These are phyloP conservation scores for Candida boleticola DNA, from an alignment of 805 yeast genomes.

Conservation along the genomic window DNA sequence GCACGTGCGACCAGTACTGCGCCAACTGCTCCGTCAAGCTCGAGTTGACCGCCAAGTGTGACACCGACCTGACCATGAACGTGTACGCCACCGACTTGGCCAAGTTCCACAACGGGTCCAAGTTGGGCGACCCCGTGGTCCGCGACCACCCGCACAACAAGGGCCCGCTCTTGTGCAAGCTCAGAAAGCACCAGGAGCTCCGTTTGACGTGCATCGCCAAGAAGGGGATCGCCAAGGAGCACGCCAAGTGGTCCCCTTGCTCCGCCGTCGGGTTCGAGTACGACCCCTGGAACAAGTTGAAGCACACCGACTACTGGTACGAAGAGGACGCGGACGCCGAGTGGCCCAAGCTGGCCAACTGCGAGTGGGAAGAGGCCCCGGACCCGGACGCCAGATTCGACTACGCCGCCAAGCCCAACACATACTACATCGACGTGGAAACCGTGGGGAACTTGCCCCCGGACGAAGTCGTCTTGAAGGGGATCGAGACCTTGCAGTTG, in stretches of 20 bases:
- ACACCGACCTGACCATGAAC: slow-evolving; percentile 81
- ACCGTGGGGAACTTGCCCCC: slow-evolving; percentile 89
- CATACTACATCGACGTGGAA: slow-evolving; percentile 86
- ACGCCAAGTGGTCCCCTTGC: slow-evolving; percentile 98
- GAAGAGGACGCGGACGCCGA: slow-evolving; percentile 85
- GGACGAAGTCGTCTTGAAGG: slow-evolving; percentile 82
- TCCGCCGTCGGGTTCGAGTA: slow-evolving; percentile 95
- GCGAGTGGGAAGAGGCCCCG: slow-evolving; percentile 96
- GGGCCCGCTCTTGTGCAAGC: slow-evolving; percentile 89
- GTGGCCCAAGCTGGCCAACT: slow-evolving; percentile 89
- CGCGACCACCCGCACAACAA: slow-evolving; percentile 63
- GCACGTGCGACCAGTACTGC: slow-evolving; percentile 98
- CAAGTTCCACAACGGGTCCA: slow-evolving; percentile 43
- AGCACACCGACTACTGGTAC: slow-evolving; percentile 96
- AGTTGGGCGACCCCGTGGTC: slow-evolving; percentile 82
- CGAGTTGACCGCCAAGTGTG: slow-evolving; percentile 84
- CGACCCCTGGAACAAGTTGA: slow-evolving; percentile 98
- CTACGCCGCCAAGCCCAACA: slow-evolving; percentile 74
- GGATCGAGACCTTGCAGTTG: slow-evolving; percentile 80
- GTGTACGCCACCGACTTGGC: slow-evolving; percentile 80
- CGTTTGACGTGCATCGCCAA: slow-evolving; percentile 90
- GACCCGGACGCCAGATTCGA: slow-evolving; percentile 84
- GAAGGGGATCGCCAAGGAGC: slow-evolving; percentile 96
- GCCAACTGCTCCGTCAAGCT: slow-evolving; percentile 90
- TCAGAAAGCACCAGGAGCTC: slow-evolving; percentile 89